Base-by-base conservation (phyloP, 768 basidiomycete genomes). In the Rhodotorula babjevae region DNA sequence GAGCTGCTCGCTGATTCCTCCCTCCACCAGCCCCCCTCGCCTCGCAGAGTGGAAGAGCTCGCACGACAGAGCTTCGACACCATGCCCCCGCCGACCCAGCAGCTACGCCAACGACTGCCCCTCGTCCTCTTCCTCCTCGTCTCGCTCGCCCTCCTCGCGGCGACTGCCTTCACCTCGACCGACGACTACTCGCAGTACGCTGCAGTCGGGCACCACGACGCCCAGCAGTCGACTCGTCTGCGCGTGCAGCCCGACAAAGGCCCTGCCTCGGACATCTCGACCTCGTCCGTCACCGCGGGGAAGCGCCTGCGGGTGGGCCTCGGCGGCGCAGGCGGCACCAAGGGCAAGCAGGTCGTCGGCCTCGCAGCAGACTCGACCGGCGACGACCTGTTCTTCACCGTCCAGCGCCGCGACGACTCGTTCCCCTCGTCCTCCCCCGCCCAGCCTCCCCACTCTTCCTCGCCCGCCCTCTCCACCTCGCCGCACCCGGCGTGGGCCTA, bases 311-410 rank as follows among this genome's bases (percentile, higher is more conserved):
- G 29, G 1, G 52, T 61, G 16, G 60, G 50, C 36, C 52, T 47
- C 21, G 50, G 52, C 2, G 46, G 60, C 27, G 60, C 60, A 9
- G n/a, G 29, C 4, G 46, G 44, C 23, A 14, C 27, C 40, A 60
- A 60, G 59, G 49, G 49, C 25, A 53, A 11, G 8, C 63, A 55
- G 50, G 3, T 11, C 16, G 50, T 52, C 21, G 19, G 19, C 4
- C 50, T 33, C 27, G 14, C 18, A 12, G 14, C 16, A 5, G 16
- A 15, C 40, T 18, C 25, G 11, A 1, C 8, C 42, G 29, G 16
- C 16, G 56, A 47, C 46, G 42, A 36, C 21, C 65, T 65, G 31
- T 29, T 56, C 25, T 65, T 65, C 46, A 49, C 65, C 46, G 44
- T 65, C 31, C 65, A 57, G 29, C 65, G 31, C 61, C 18, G 19